Evolutionary conservation across 176 grass and related monocot species (phyloP), one percentile per base, ranked within the genome.

Genomic region (Rhipidocladum racemiflorum): DNA sequence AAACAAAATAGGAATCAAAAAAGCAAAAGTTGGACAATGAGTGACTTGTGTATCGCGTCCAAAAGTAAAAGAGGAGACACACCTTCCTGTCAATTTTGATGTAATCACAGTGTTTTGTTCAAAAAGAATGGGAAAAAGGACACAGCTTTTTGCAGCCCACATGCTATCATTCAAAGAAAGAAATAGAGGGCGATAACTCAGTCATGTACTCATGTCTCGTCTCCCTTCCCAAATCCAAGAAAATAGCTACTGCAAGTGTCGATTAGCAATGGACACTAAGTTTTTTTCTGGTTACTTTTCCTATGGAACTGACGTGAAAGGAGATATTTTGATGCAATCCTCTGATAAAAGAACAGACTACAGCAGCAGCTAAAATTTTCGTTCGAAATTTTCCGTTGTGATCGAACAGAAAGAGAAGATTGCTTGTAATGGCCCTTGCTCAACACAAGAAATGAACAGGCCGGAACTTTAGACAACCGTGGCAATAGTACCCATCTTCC

Each of bases 1-100:
- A 29, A 45, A 21, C 9, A 53, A 29, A 3, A 53, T 9, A 67
- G 23, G 18, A 79, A 68, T 35, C 35, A 57, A 81, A 80, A 80
- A 65, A 60, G 51, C 51, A 54, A 21, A 54, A 9, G 51, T n/a
- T 54, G 51, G 51, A 54, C 20, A 54, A 54, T 9, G 20, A 9
- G 51, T n/a, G 51, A 54, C 51, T 54, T 21, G 51, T 54, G 51
- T 20, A 54, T n/a, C 51, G 51, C 51, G 16, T 9, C 20, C 51
- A 76, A 65, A 83, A 53, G 64, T 10, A 34, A 54, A 84, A 83
- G 65, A 72, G n/a, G 57, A 28, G 59, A 73, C 46, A 66, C 48
- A 49, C 20, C 28, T 36, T 66, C 54, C 4, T 56, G 46, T 46
- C 45, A 71, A 16, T 78, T 78, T 57, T 72, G 48, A 54, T 57